Conservation (phyloP, 257 asterid genomes). For the Jaltomata sinuosa region DNA sequence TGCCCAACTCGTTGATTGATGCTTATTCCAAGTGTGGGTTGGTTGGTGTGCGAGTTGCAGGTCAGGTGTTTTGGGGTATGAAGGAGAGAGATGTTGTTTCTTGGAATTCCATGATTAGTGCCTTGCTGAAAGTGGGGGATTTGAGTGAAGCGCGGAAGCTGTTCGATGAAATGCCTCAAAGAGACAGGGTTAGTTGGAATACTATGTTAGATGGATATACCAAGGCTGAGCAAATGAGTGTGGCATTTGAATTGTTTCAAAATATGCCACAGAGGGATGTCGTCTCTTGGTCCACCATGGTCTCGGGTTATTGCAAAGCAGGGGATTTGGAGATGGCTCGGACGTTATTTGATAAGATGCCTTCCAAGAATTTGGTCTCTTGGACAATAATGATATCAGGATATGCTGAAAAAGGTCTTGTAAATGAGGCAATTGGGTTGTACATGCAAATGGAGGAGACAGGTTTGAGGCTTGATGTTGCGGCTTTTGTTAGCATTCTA, state of each 20-base stretch:
- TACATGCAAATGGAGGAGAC: slow-evolving; percentile 39
- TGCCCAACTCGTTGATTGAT: slow-evolving; percentile 61
- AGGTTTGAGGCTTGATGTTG: slow-evolving; percentile 40
- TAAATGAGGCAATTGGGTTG: slow-evolving; percentile 48
- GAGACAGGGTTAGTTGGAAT: slow-evolving; percentile 34
- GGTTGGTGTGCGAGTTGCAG: slow-evolving; percentile 36
- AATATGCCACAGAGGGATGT: slow-evolving; percentile 58
- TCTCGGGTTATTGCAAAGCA: slow-evolving; percentile 48
- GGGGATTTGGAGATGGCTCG: slow-evolving; percentile 76
- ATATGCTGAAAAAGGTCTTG: slow-evolving; percentile 60
- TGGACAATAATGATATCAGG: slow-evolving; percentile 74
- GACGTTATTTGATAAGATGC: slow-evolving; percentile 63
- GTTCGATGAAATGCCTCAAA: slow-evolving; percentile 27
- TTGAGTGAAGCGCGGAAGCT: slow-evolving; percentile 17
- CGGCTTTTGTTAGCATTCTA: slow-evolving; percentile 47
- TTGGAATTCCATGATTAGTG: slow-evolving; percentile 57
- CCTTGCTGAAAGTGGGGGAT: slow-evolving; percentile 16
- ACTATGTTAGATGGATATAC: slow-evolving; percentile 24
- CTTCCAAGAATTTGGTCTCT: slow-evolving; percentile 61
- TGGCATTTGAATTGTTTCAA: slow-evolving; percentile 44
- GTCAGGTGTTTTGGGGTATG: slow-evolving; percentile 38
- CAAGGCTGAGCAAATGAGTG: slow-evolving; percentile 16
- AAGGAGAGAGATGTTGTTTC: slow-evolving; percentile 52
- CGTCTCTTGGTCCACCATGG: slow-evolving; percentile 73
- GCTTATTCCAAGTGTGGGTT: slow-evolving; percentile 57